Conservation (phyloP, 2,329 filamentous ascomycete genomes). For the Diaporthe humulicola region DNA sequence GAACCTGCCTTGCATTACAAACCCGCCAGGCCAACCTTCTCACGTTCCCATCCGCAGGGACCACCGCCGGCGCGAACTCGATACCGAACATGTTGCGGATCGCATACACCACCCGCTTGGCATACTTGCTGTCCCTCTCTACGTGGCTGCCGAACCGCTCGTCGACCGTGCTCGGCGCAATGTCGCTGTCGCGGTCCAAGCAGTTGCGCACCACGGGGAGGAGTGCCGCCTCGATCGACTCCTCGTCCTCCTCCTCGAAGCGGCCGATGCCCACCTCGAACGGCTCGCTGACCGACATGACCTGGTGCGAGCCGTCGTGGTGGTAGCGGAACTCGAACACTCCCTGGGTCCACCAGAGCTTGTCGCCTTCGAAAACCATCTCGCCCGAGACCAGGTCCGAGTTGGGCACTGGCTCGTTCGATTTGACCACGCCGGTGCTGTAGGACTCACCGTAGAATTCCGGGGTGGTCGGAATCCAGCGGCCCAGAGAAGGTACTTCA, state of each 20-base stretch:
- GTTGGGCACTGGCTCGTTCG: constrained; percentile 70
- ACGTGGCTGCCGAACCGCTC: constrained; percentile 89
- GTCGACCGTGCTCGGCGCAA: constrained; percentile 83
- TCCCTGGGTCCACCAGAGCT: constrained; percentile 96
- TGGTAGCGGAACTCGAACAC: constrained; percentile 98
- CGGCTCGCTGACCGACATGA: constrained; percentile 93
- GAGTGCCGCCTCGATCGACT: constrained; percentile 69
- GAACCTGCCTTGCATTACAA: constrained; percentile 93
- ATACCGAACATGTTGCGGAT: constrained; percentile 98
- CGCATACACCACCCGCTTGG: constrained; percentile 91
- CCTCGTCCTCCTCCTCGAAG: constrained; percentile 82
- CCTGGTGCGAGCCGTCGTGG: constrained; percentile 90
- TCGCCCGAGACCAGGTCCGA: constrained; percentile 80
- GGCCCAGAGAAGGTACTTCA: constrained; percentile 85
- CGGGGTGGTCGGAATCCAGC: constrained; percentile 87
- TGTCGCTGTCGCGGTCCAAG: constrained; percentile 90
- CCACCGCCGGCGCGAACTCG: constrained; percentile 93
- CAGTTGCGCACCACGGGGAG: constrained; percentile 91
- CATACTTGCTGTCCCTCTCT: constrained; percentile 89
- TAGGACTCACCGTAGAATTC: constrained; percentile 82
- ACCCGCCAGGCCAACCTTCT: constrained; percentile 94
- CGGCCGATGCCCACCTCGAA: constrained; percentile 90
- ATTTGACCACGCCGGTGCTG: constrained; percentile 81
- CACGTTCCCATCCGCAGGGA: constrained; percentile 91
- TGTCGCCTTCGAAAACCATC: constrained; percentile 90